Base-by-base conservation (phyloP, 2,329 filamentous ascomycete genomes). In the Fusarium nanum region DNA sequence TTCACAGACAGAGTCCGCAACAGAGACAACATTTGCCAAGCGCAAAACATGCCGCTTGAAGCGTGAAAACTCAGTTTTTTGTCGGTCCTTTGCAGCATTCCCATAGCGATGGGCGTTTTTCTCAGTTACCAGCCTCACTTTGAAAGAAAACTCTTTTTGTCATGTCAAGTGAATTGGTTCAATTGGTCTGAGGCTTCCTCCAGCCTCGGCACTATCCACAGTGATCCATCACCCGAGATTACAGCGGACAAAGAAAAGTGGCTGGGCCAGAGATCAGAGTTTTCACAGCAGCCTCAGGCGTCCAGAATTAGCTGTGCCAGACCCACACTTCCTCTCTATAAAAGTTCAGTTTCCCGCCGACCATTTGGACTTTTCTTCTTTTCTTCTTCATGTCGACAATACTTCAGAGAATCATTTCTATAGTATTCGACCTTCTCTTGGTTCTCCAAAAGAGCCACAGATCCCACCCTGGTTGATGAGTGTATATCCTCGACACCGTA, bases 371-470 rank as follows among this genome's bases (percentile, higher is more conserved):
- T 77, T 76, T 82, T 82, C 79, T 83, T 81, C 76, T 68, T 54
- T 59, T 84, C 82, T 84, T 87, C 81, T 81, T 85, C 80, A 87
- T 82, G 85, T 86, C 86, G 86, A 88, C 85, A 87, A 88, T 87
- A 87, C 85, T 86, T 86, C 82, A 71, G 83, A 93, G 92, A 94
- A 95, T 95, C 93, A 93, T 93, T 97, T 97, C 92, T 97, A 94
- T 94, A 97, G 93, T 94, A 91, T 87, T 93, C 90, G 90, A 94
- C 92, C 88, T 87, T 87, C 90, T 93, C 92, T 96, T 91, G 93
- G 90, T 91, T 95, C 89, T 89, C 89, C 88, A 94, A 88, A 92
- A 87, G 87, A 97, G 94, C 92, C 89, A 93, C 92, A 95, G 91
- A 93, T 88, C 89, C 89, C 89, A 95, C 90, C 72, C 73, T 75